A percentile compares a stretch with the other conserved stretches of the same genome.
Evolutionary conservation across 345 rosid genomes (phyloP).

Genomic region (Gossypium ekmanianum): DNA sequence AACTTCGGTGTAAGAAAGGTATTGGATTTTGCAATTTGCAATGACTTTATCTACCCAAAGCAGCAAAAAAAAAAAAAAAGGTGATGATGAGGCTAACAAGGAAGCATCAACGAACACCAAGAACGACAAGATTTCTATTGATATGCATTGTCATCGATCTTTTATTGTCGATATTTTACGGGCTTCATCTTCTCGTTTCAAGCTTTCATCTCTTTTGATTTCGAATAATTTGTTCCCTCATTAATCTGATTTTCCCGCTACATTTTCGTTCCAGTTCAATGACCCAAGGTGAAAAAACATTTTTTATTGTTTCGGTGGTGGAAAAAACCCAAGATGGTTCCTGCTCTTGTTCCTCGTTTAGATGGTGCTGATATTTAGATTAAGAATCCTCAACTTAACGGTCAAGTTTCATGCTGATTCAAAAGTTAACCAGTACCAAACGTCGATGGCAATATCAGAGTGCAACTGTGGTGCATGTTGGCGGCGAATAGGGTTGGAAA

Average conservation of each 20-base stretch:
- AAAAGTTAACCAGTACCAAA: too few relatives aligned
- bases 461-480: too few relatives aligned
- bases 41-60: background rate
- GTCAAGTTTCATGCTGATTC: too few relatives aligned
- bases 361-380: constrained; percentile 94
- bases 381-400: constrained; percentile 32
- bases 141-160: constrained; percentile 39
- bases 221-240: constrained; percentile 21
- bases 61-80: background rate
- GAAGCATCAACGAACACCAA: constrained; percentile 38
- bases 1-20: background rate
- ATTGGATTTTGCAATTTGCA: background rate
- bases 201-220: constrained; percentile 26
- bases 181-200: constrained; percentile 68
- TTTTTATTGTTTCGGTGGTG: background rate
- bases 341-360: constrained; percentile 88
- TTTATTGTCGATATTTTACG: constrained; percentile 64
- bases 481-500: too few relatives aligned
- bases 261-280: background rate
- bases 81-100: constrained; percentile 38
- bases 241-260: constrained; percentile 15
- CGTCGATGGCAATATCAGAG: too few relatives aligned
- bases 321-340: constrained; percentile 53
- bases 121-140: constrained; percentile 37
- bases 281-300: background rate